Conservation (phyloP, 331 rosid species). For the Malus hybrid region DNA sequence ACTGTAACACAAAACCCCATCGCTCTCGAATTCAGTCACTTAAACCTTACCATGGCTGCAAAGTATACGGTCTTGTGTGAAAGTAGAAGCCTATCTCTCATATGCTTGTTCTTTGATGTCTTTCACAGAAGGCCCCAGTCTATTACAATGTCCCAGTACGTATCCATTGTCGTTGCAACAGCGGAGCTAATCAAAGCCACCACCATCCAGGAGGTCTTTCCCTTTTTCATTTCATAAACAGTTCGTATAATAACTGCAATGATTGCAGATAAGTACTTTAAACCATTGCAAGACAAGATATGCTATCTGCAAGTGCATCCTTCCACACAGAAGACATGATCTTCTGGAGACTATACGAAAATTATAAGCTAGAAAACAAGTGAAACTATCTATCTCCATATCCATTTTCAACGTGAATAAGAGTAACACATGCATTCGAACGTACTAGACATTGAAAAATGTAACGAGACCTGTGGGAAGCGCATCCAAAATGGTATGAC, state of each 20-base stretch:
- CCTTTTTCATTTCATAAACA: slow-evolving; percentile 39
- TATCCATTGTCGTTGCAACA: slow-evolving; percentile 30
- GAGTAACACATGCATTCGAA: neutral
- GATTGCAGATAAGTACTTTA: slow-evolving; percentile 46
- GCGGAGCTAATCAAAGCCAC: slow-evolving; percentile 49
- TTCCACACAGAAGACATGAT: neutral
- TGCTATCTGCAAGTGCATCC: neutral
- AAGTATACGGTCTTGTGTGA: slow-evolving; percentile 45
- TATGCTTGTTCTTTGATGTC: slow-evolving; percentile 40
- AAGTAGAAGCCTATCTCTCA: slow-evolving; percentile 52
- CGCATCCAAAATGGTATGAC: slow-evolving; percentile 61
- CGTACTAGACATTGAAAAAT: neutral
- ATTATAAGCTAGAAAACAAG: neutral
- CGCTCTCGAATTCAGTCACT: neutral
- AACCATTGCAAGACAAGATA: slow-evolving; percentile 27
- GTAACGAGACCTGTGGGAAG: slow-evolving; percentile 42
- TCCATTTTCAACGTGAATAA: neutral
- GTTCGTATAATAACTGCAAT: slow-evolving; percentile 48
- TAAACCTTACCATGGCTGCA: slow-evolving; percentile 40
- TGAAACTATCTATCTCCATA: neutral
- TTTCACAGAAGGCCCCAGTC: slow-evolving; percentile 61
- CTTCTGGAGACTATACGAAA: neutral
- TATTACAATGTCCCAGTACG: slow-evolving; percentile 45
- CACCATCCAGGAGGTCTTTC: slow-evolving; percentile 38
- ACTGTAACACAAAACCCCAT: neutral